A percentile compares a stretch with the other conserved stretches of the same genome.
Evolutionary conservation across 2,329 filamentous ascomycete genomes (phyloP).

Genomic region (Thermothelomyces thermophilus): DNA sequence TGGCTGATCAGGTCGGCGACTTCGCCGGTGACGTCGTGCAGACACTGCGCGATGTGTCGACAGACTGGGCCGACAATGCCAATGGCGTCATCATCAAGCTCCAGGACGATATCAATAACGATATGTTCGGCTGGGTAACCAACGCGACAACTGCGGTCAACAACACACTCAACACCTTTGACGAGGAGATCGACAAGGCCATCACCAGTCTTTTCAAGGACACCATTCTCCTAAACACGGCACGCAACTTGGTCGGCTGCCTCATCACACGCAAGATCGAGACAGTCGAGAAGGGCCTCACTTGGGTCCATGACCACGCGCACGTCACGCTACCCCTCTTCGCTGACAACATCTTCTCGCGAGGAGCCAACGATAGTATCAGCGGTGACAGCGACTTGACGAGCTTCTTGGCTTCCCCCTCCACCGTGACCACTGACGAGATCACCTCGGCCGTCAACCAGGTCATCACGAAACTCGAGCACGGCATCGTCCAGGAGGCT

Average conservation of each 20-base stretch:
- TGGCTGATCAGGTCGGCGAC: constrained; percentile 66
- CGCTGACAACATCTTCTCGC: constrained; percentile 72
- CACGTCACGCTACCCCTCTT: constrained; percentile 75
- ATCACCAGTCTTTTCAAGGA: constrained; percentile 74
- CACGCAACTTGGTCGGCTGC: constrained; percentile 75
- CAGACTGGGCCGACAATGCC: constrained; percentile 67
- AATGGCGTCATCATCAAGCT: constrained; percentile 57
- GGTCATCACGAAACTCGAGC: constrained; percentile 61
- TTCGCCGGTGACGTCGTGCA: constrained; percentile 73
- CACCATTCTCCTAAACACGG: constrained; percentile 71
- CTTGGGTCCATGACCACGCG: constrained; percentile 85
- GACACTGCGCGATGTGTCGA: constrained; percentile 66
- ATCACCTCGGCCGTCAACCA: constrained; percentile 69
- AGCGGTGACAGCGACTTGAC: constrained; percentile 53
- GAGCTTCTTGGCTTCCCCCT: constrained; percentile 71
- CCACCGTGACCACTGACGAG: constrained; percentile 68
- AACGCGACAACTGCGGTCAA: constrained; percentile 79
- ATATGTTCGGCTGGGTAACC: constrained; percentile 81
- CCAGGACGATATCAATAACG: constrained; percentile 66
- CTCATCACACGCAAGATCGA: constrained; percentile 84
- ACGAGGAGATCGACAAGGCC: constrained; percentile 66
- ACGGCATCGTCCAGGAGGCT: constrained; percentile 66
- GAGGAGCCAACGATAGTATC: constrained; percentile 61
- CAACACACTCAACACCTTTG: constrained; percentile 74
- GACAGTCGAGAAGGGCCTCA: constrained; percentile 78